Base-by-base conservation (phyloP, 2,329 filamentous ascomycete species). In the Aspergillus chevalieri region DNA sequence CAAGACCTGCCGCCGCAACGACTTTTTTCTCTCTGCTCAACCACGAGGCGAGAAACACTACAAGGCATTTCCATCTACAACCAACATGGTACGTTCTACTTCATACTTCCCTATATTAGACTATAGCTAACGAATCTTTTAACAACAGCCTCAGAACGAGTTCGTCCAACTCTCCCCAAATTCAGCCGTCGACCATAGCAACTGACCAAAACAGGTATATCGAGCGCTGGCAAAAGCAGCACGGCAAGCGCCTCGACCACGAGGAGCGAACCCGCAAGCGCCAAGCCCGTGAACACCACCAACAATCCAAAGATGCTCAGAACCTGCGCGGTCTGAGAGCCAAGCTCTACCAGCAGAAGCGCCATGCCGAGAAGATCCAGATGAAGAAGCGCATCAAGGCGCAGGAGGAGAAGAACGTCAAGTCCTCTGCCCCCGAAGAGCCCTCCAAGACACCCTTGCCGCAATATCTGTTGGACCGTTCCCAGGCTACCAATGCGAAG, bases 331-430 rank as follows among this genome's bases (percentile, higher is more conserved):
- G 93, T 57, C 82, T 97, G 62, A 81, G 89, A 55, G 93, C 93
- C 60, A 98, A 98, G 79, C 78, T 95, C 64, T 85, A 93, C 76
- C 86, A 92, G 71, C 85, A 97, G 81, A 89, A 91, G 78, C 83
- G 93, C 22, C 88, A 90, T 76, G 87, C 91, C 70, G 91, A 98
- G 79, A 98, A 98, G 85, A 95, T 95, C 68, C 89, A 95, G 80
- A 91, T 95, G 86, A 87, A 86, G 74, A 95, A 95, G 80, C 78
- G 84, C 65, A 94, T 98, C 81, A 89, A 87, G 74, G 87, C 89
- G 42, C 89, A 95, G 77, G 93, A 98, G 74, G 89, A 96, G 78
- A 85, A 89, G 74, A 94, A 96, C 67, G 84, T 97, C 78, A 95
- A 97, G 76, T 88, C 87, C 7, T 77, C 81, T 28, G 84, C 85